Conservation (phyloP, 1,284 basidiomycete species). For the Xerocomus cyaneibrunnescens region DNA sequence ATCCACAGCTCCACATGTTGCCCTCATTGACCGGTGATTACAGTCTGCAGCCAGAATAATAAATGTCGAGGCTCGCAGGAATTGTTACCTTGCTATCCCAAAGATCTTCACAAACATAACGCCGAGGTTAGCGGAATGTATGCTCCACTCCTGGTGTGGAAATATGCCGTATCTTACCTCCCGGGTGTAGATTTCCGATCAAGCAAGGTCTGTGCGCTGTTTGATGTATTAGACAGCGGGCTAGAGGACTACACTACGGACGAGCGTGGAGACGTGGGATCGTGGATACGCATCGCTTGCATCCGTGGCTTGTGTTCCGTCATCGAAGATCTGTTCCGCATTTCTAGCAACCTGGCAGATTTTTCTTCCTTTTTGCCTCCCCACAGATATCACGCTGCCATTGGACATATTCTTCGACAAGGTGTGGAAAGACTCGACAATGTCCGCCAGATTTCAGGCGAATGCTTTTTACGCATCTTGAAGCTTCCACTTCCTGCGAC, state of each 20-base stretch:
- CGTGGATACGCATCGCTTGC: constrained; percentile 88
- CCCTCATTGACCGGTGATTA: constrained; percentile 27
- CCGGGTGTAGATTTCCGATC: constrained; percentile 46
- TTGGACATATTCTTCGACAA: constrained; percentile 81
- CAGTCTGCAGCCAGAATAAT: constrained; percentile 46
- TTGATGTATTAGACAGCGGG: constrained; percentile 59
- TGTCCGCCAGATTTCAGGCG: constrained; percentile 79
- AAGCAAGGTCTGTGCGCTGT: constrained; percentile 43
- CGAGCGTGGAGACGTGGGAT: constrained; percentile 96
- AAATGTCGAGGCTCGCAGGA: constrained; percentile 67
- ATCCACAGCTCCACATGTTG: constrained; percentile 24
- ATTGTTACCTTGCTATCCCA: constrained; percentile 68
- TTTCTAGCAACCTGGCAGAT: constrained; percentile 41
- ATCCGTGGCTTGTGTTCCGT: constrained; percentile 60
- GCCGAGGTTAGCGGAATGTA: constrained; percentile 47
- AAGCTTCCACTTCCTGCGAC: constrained; percentile 44
- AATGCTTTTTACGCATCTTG: constrained; percentile 55
- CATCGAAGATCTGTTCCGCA: constrained; percentile 46
- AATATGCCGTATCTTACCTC: constrained; percentile 14
- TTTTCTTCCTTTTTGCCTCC: constrained; percentile 61
- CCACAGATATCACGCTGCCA: constrained; percentile 52
- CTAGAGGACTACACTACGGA: constrained; percentile 91
- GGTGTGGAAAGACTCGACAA: constrained; percentile 90
- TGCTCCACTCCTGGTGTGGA: constrained; percentile 27
- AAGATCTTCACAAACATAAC: constrained; percentile 52